These are phyloP conservation scores for Stephania cephalantha DNA, from an alignment of 164 flowering plant genomes.

Conservation along the genomic window DNA sequence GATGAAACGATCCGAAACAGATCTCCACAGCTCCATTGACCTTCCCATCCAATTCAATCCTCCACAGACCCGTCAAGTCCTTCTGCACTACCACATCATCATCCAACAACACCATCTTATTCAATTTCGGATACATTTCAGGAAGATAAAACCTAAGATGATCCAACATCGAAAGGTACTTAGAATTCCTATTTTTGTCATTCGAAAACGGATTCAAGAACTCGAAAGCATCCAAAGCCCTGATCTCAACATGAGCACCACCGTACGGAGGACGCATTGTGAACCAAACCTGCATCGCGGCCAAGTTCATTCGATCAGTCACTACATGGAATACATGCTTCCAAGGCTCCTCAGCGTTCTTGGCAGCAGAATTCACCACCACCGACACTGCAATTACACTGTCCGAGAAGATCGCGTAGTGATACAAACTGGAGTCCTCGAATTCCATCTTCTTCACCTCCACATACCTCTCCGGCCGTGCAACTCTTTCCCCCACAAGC, in stretches of 20 bases:
- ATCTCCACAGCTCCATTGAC: conserved; percentile 94
- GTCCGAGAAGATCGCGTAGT: conserved; percentile 84
- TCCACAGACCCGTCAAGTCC: conserved; percentile 84
- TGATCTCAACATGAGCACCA: conserved; percentile 79
- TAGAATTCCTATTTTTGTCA: conserved; percentile 45
- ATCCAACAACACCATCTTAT: conserved; percentile 67
- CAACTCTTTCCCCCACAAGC: conserved; percentile 70
- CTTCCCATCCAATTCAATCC: conserved; percentile 79
- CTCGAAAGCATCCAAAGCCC: conserved; percentile 61
- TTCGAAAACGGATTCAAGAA: conserved; percentile 61
- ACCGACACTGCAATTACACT: conserved; percentile 92
- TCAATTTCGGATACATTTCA: conserved; percentile 79
- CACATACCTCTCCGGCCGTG: conserved; percentile 68
- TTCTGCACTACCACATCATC: conserved; percentile 94
- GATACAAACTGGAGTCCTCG: conserved; percentile 76
- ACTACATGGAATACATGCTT: conserved; percentile 92
- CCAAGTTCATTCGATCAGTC: conserved; percentile 73
- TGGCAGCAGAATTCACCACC: conserved; percentile 79
- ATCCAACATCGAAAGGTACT: conserved; percentile 57
- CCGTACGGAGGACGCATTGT: conserved; percentile 64
- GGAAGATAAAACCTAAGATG: conserved; percentile 86
- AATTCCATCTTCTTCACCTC: conserved; percentile 38
- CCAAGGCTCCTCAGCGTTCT: conserved; percentile 75
- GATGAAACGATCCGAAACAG: conserved; percentile 87
- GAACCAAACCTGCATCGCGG: conserved; percentile 95